Evolutionary conservation across 768 basidiomycete species (phyloP), one percentile per base, ranked within the genome.

Genomic region (Pulveroboletus ravenelii): DNA sequence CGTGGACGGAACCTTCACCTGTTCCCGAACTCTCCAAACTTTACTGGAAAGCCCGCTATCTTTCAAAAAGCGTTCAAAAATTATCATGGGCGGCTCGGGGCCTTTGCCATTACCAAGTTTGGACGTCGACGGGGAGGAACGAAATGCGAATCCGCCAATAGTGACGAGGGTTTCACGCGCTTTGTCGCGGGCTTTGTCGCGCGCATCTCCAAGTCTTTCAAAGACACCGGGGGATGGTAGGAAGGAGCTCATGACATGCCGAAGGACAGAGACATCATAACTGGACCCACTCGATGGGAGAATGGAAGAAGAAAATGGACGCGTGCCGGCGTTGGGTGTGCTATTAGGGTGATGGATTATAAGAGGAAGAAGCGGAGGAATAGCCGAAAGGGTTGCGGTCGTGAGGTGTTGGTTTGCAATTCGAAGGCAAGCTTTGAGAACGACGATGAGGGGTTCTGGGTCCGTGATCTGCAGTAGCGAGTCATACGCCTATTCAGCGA

Each of bases 11-110:
- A 18, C n/a, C 12, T 82, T 59, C 63, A 87, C 90, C 78, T 93
- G 92, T 68, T 95, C 92, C 47, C 87, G 76, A 34, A 90, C 84
- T 68, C 86, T 85, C 81, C 86, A 86, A 8, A 86, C 85, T 72
- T 93, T 94, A 69, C 88, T 91, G 38, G 70, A 71, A 35, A 94
- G 66, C 3, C 87, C 93, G 6, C 63, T 72, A 58, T 94, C 93
- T 58, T 78, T 80, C 53, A 94, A 47, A 57, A 78, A 76, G 40
- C 81, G 74, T 65, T 93, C 91, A 56, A 90, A 88, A 29, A 83
- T 71, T 59, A 73, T 72, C 43, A 87, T 64, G 10, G 87, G 85
- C 14, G 81, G 80, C 68, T 92, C 89, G 14, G 74, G 72, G 23
- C 80, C 78, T 66, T 89, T 91, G 34, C 75, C 75, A 51, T 71